Conservation (phyloP, 2,329 filamentous ascomycete genomes). For the Fusarium keratoplasticum region DNA sequence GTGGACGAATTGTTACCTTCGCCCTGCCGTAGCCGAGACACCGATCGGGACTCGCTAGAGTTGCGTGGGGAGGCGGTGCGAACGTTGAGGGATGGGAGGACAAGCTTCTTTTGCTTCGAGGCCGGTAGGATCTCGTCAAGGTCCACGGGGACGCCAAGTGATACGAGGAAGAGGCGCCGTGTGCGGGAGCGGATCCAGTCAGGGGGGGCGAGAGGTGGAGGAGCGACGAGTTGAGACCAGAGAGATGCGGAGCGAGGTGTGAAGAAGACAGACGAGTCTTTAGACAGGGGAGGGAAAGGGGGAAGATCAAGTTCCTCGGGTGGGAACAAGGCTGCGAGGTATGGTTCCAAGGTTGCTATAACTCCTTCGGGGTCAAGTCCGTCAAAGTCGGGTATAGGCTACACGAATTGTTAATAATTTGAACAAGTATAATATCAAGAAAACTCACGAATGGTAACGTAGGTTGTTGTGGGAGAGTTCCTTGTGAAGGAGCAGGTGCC, state of each 20-base stretch:
- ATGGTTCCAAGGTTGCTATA: conserved; percentile 70
- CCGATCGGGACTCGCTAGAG: conserved; percentile 65
- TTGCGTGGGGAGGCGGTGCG: conserved; percentile 65
- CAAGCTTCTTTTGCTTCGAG: conserved; percentile 97
- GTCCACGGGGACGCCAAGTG: conserved; percentile 94
- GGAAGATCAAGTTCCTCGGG: conserved; percentile 65
- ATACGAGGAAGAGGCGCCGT: conserved; percentile 93
- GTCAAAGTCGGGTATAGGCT: conserved; percentile 78
- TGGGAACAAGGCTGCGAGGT: conserved; percentile 75
- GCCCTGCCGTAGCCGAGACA: conserved; percentile 59
- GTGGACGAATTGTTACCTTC: conserved; percentile 67
- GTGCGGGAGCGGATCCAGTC: conserved; percentile 99
- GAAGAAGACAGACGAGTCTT: conserved; percentile 76
- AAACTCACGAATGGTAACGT: conserved; percentile 60
- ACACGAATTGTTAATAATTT: conserved; percentile 39
- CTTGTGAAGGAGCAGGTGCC: conserved; percentile 40
- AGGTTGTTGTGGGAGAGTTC: conserved; percentile 51
- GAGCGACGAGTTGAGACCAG: conserved; percentile 96
- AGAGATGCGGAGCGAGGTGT: conserved; percentile 89
- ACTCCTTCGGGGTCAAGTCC: conserved; percentile 71
- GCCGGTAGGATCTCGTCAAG: conserved; percentile 97
- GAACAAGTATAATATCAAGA: background rate
- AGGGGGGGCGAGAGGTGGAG: conserved; percentile 92
- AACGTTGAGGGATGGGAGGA: conserved; percentile 89
- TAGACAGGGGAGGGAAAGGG: conserved; percentile 61